These are phyloP conservation scores for Penicillium robsamsonii DNA, from an alignment of 495 filamentous ascomycete genomes.

Conservation along the genomic window DNA sequence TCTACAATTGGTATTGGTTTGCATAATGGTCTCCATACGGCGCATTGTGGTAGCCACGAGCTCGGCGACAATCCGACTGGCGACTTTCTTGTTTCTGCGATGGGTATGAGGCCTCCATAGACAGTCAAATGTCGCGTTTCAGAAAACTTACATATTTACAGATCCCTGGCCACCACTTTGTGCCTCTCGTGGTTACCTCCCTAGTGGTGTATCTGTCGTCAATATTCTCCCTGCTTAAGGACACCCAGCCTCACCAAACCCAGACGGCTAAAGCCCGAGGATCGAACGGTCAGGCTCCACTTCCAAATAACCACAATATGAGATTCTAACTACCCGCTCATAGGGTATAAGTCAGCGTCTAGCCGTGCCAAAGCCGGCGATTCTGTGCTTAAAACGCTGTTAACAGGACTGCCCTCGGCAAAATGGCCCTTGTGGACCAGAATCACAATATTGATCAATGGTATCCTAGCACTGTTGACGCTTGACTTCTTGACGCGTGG, in stretches of 20 bases:
- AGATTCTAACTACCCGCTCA: background rate
- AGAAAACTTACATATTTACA: constrained; percentile 28
- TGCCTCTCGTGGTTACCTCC: constrained; percentile 64
- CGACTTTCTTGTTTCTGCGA: constrained; percentile 75
- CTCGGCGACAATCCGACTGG: constrained; percentile 59
- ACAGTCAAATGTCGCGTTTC: too few species aligned
- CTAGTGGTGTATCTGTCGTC: constrained; percentile 71
- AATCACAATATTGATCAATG: constrained; percentile 69
- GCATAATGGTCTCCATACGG: constrained; percentile 30
- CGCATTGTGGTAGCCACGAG: constrained; percentile 42
- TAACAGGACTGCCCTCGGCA: constrained; percentile 72
- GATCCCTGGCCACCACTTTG: constrained; percentile 63
- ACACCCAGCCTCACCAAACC: constrained; percentile 3
- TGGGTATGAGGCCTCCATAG: constrained; percentile 59
- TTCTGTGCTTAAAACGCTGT: constrained; percentile 57
- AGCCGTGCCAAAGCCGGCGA: constrained; percentile 14
- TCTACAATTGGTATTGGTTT: background rate
- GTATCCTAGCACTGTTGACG: constrained; percentile 59
- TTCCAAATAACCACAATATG: background rate
- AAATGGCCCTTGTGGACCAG: constrained; percentile 54
- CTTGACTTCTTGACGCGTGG: constrained; percentile 74
- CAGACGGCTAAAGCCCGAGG: constrained; percentile 6
- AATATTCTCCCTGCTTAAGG: constrained; percentile 44
- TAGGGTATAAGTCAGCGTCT: constrained; percentile 7
- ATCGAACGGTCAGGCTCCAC: constrained; percentile 6